Base-by-base conservation (phyloP, 106 monocot species). In the Dioscorea alata region DNA sequence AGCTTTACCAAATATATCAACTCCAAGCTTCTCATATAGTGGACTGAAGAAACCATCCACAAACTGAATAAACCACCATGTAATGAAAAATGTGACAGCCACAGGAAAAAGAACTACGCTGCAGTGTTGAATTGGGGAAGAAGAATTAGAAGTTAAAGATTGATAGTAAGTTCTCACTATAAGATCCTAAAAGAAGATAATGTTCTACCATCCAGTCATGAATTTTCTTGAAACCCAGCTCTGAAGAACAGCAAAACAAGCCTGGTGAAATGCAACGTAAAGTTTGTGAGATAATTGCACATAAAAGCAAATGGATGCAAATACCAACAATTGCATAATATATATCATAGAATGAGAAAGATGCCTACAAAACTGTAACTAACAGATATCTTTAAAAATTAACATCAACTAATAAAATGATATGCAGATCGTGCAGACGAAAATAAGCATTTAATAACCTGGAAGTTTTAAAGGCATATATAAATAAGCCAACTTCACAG, bases 41-140 rank as follows among this genome's bases (percentile, higher is more conserved):
- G 95, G 91, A 70, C 95, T 96, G 76, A 96, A 96, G 68, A 96
- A 96, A 35, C 95, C 91, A 84, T 96, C 95, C 64, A 96, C 86
- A 73, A 96, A 96, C 76, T 89, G 91, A 82, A 96, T 79, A 78
- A 96, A 86, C 95, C 95, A 96, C 95, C 95, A 91, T 51, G 95
- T 96, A 32, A 96, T 76, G 73, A 91, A 96, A 67, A 96, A 91
- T 50, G 95, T 96, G 63, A 96, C 84, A 18, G 95, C 95, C 49
- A 91, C 95, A 66, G 95, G 95, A 70, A 96, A 96, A 28, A 96
- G 81, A 60, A 96, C 95, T 7, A 96, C 95, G 56, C 95, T 96
- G 95, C 71, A 82, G 76, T 42, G 42, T 42, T 42, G 6, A 42
- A 6, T 42, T 10, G 42, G 42, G 5, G 42, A 8, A 42, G 42